phyloP scores from a whole-genome alignment of 1,284 basidiomycete species.

The Sporisorium graminicola region DNA sequence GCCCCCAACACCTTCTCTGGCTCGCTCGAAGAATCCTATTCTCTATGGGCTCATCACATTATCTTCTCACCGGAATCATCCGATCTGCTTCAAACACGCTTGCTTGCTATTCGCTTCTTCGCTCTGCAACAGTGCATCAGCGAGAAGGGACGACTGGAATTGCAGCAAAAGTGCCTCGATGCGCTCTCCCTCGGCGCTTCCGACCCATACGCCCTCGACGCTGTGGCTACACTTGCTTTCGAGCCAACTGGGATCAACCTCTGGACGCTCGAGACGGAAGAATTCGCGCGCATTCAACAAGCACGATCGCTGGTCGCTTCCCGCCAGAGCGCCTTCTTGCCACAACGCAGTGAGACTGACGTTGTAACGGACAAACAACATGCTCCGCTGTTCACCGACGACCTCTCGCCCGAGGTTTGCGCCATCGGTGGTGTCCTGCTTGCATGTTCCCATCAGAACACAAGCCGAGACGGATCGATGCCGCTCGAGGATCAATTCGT shows the following conservation, averaged over 20 bases:
- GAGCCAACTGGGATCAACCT: conserved; percentile 36
- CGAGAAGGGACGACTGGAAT: conserved; percentile 33
- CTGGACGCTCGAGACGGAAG: conserved; percentile 50
- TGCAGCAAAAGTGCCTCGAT: conserved; percentile 36
- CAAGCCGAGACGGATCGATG: not conserved
- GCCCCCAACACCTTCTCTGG: conserved; percentile 19
- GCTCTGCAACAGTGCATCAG: conserved; percentile 47
- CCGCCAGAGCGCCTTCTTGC: conserved; percentile 8
- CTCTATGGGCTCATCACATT: conserved; percentile 34
- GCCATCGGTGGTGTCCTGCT: conserved; percentile 58
- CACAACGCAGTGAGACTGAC: conserved; percentile 1
- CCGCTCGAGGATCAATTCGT: conserved; percentile 70
- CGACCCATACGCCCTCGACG: conserved; percentile 16
- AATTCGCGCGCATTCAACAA: conserved; percentile 31
- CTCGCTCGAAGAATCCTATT: conserved; percentile 10
- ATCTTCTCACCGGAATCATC: conserved; percentile 16
- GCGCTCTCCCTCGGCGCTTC: conserved; percentile 7
- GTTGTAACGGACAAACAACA: not conserved
- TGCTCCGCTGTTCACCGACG: conserved; percentile 5
- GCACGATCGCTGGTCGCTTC: conserved; percentile 8
- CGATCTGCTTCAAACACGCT: conserved; percentile 33
- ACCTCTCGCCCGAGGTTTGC: conserved; percentile 27
- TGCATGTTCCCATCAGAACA: conserved; percentile 11
- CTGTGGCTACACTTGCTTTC: conserved; percentile 26
- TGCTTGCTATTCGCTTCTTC: conserved; percentile 55